Conservation (phyloP, 2,329 filamentous ascomycete genomes). For the Cercospora citrullina region DNA sequence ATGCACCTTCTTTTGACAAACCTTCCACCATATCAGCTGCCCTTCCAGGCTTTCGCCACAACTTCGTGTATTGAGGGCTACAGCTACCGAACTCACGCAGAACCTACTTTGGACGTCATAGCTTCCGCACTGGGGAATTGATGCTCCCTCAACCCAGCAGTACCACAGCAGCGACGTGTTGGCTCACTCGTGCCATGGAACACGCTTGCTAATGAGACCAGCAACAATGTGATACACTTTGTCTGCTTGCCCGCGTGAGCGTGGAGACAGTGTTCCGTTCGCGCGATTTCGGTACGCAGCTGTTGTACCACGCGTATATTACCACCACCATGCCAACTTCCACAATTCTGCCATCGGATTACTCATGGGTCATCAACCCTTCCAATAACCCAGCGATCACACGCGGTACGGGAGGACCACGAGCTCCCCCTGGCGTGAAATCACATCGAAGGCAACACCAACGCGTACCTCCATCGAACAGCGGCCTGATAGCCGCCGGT, state of each 20-base stretch:
- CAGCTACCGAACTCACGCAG: constrained; percentile 15
- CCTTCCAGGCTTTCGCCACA: constrained; percentile 13
- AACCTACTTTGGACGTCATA: constrained; percentile 10
- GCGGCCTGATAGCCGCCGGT: neutral
- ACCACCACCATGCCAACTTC: neutral
- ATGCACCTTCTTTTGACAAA: neutral
- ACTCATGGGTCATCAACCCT: constrained; percentile 2
- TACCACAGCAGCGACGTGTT: constrained; percentile 4
- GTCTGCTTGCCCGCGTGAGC: neutral
- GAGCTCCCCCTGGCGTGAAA: neutral
- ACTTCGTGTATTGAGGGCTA: constrained; percentile 6
- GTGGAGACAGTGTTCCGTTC: neutral
- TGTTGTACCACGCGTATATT: neutral
- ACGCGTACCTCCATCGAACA: neutral
- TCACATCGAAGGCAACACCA: constrained; percentile 2
- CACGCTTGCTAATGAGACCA: neutral
- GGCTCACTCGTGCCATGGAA: constrained; percentile 12
- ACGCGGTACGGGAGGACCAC: neutral
- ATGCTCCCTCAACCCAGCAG: constrained; percentile 3
- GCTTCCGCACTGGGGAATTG: constrained; percentile 1
- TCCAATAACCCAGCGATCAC: neutral
- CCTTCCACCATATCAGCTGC: constrained; percentile 5
- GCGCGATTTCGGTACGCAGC: neutral
- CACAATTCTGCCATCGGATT: neutral
- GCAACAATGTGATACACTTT: constrained; percentile 1